These are phyloP conservation scores for Sporothrix brasiliensis DNA, from an alignment of 2,329 filamentous ascomycete species.

Conservation along the genomic window DNA sequence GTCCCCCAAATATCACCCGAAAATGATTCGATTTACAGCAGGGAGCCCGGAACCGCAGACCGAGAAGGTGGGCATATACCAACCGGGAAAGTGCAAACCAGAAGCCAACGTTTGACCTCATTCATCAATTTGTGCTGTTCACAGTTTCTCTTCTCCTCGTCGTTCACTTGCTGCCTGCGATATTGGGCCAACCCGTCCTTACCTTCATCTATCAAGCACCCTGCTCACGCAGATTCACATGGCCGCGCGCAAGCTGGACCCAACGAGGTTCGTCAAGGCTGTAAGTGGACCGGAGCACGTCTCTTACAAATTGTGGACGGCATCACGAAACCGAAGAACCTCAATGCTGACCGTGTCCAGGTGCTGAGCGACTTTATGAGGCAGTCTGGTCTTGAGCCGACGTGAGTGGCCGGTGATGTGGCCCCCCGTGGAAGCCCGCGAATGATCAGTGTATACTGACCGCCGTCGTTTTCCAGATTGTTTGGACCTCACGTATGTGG, in stretches of 20 bases:
- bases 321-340: not conserved
- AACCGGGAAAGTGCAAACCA: not conserved
- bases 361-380: slow-evolving; percentile 83
- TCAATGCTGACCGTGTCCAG: slow-evolving; percentile 48
- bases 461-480: slow-evolving; percentile 40
- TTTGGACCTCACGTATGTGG: slow-evolving; percentile 48
- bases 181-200: not conserved
- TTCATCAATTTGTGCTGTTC: not conserved
- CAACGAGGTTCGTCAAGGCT: slow-evolving; percentile 42
- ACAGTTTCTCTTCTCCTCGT: not conserved
- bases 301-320: not conserved
- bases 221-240: slow-evolving; percentile 33
- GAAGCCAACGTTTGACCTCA: not conserved
- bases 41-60: slow-evolving; percentile 5
- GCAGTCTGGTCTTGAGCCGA: slow-evolving; percentile 85
- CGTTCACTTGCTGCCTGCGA: not conserved
- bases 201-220: not conserved
- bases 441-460: not conserved
- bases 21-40: too few species aligned
- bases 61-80: not conserved
- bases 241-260: slow-evolving; percentile 40
- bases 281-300: slow-evolving; percentile 33
- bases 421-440: not conserved
- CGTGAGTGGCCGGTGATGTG: slow-evolving; percentile 54
- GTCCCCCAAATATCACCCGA: not conserved